Evolutionary conservation across 306 rosid species (phyloP).

Genomic region (Ammopiptanthus mongolicus): DNA sequence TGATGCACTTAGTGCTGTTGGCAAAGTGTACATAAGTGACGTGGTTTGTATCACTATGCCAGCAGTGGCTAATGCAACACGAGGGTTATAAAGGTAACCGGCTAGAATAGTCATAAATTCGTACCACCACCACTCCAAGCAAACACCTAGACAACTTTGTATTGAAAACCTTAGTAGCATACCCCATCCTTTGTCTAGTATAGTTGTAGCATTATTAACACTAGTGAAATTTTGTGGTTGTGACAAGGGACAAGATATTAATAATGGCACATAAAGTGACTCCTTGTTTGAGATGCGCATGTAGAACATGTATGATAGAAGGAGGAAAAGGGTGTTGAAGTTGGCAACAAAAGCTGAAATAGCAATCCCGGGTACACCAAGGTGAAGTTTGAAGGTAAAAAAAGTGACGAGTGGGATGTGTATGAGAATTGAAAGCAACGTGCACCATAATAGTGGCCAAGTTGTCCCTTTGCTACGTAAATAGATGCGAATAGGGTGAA

Average conservation of each 20-base stretch:
- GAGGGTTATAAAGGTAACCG: constrained; percentile 55
- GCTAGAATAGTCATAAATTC: constrained; percentile 63
- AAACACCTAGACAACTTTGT: constrained; percentile 74
- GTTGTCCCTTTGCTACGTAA: constrained; percentile 62
- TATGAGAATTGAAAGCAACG: constrained; percentile 41
- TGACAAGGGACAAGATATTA: constrained; percentile 12
- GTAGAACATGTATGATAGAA: constrained; percentile 45
- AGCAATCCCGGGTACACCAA: constrained; percentile 70
- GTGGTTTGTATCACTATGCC: constrained; percentile 68
- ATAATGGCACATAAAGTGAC: constrained; percentile 16
- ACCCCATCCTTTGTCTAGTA: constrained; percentile 48
- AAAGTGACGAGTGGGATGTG: constrained; percentile 57
- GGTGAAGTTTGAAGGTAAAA: constrained; percentile 61
- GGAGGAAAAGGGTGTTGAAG: constrained; percentile 57
- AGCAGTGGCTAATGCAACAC: constrained; percentile 43
- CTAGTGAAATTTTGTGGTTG: not conserved
- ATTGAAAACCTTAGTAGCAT: constrained; percentile 44
- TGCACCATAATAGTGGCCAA: constrained; percentile 78
- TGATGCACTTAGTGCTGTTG: constrained; percentile 49
- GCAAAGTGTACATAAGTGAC: constrained; percentile 56
- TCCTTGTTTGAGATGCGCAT: constrained; percentile 2
- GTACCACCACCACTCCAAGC: constrained; percentile 97
- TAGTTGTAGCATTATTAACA: not conserved
- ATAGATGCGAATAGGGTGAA: constrained; percentile 70
- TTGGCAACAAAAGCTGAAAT: constrained; percentile 60